These are phyloP conservation scores for Karstenula rhodostoma DNA, from an alignment of 2,329 filamentous ascomycete genomes.

Conservation along the genomic window DNA sequence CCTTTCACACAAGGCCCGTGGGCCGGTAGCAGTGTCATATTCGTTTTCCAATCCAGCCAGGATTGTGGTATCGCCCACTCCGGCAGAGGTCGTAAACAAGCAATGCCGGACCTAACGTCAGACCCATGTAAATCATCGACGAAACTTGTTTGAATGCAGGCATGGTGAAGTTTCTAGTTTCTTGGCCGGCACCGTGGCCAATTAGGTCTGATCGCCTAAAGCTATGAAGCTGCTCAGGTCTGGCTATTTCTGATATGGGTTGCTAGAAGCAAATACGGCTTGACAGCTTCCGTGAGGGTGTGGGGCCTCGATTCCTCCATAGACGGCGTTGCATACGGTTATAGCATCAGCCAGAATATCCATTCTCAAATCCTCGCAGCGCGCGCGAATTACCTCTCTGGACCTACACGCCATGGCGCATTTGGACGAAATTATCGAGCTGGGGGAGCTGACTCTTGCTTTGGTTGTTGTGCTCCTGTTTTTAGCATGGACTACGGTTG, in stretches of 20 bases:
- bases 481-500: constrained; percentile 39
- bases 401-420: constrained; percentile 10
- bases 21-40: constrained; percentile 1
- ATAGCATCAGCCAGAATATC: not conserved
- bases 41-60: not conserved
- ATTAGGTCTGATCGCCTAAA: constrained; percentile 1
- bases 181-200: not conserved
- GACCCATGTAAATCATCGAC: constrained; percentile 23
- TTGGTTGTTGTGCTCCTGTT: constrained; percentile 39
- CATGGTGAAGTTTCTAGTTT: constrained; percentile 25
- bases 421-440: constrained; percentile 26
- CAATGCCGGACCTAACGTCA: constrained; percentile 20
- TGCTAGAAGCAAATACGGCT: constrained; percentile 22
- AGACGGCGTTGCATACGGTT: not conserved
- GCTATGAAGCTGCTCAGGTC: constrained; percentile 24
- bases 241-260: constrained; percentile 18
- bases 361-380: constrained; percentile 16
- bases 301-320: constrained; percentile 10
- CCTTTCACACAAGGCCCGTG: not conserved
- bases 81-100: constrained; percentile 9
- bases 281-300: constrained; percentile 16
- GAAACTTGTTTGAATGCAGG: constrained; percentile 30
- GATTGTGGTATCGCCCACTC: not conserved
- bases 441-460: constrained; percentile 30
- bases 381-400: constrained; percentile 18